Percentiles rank a stretch among this genome's conserved stretches.
Evolutionary conservation across 2,329 filamentous ascomycete species (phyloP).

Genomic region (Cadophora sp.): DNA sequence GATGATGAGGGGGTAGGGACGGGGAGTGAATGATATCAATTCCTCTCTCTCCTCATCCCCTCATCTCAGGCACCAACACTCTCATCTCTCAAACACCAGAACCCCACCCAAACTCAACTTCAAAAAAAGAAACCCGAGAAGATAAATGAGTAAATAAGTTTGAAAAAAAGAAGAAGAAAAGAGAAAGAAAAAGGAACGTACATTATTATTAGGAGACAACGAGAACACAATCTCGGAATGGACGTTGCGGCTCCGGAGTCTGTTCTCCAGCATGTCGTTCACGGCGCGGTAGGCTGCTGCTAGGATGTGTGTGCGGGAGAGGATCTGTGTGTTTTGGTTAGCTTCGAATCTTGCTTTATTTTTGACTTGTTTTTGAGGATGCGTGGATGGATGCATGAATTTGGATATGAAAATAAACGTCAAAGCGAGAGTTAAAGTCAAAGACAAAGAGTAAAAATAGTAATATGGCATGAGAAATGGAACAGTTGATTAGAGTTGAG

Average conservation of each 20-base stretch:
- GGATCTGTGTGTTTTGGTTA: slow-evolving; percentile 48
- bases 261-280: slow-evolving; percentile 51
- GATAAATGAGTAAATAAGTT: neutral
- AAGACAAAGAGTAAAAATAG: too few relatives aligned
- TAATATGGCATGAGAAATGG: too few relatives aligned
- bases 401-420: too few relatives aligned
- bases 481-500: too few relatives aligned
- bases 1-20: too few relatives aligned
- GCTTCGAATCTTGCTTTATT: too few relatives aligned
- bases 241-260: slow-evolving; percentile 58
- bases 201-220: slow-evolving; percentile 53
- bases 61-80: too few relatives aligned
- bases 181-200: neutral
- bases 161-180: neutral
- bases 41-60: too few relatives aligned
- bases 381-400: neutral
- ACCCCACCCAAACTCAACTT: slow-evolving; percentile 15
- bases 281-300: slow-evolving; percentile 58
- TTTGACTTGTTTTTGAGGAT: neutral
- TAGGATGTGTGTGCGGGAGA: slow-evolving; percentile 56
- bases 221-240: slow-evolving; percentile 64
- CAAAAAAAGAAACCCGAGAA: neutral
- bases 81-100: too few relatives aligned
- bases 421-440: too few relatives aligned
- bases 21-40: too few relatives aligned